phyloP scores from a whole-genome alignment of 2,329 filamentous ascomycete genomes.

The Diaporthe ampelina region DNA sequence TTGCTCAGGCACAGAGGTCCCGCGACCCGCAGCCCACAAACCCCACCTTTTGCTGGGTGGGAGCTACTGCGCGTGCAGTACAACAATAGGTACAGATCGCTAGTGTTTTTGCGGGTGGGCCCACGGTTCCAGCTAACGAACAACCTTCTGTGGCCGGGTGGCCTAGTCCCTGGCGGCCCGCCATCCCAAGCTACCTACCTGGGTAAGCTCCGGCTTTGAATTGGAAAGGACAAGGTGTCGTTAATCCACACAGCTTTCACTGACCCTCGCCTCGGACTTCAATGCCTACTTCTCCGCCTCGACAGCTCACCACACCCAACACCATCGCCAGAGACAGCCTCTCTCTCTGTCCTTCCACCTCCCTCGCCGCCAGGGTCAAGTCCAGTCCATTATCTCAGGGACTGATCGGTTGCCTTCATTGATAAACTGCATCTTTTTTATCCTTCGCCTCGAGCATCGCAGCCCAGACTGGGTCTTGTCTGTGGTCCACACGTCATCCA shows the following conservation, averaged over 20 bases:
- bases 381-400: not conserved
- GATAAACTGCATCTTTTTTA: conserved; percentile 23
- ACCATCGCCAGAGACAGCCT: conserved; percentile 25
- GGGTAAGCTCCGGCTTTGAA: conserved; percentile 23
- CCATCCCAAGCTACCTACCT: conserved; percentile 18
- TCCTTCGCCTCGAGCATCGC: conserved; percentile 25
- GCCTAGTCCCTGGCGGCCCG: conserved; percentile 24
- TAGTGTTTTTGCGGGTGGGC: conserved; percentile 22
- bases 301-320: conserved; percentile 19
- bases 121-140: conserved; percentile 16
- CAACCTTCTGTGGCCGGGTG: not conserved
- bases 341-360: conserved; percentile 30
- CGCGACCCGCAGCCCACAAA: conserved; percentile 13
- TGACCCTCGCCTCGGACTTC: conserved; percentile 16
- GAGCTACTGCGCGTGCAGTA: conserved; percentile 1
- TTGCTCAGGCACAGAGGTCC: not conserved
- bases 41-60: conserved; percentile 22
- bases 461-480: conserved; percentile 35
- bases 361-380: conserved; percentile 9
- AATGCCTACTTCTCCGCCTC: conserved; percentile 23
- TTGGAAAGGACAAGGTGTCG: conserved; percentile 35
- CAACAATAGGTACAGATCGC: conserved; percentile 8
- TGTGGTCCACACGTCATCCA: conserved; percentile 24
- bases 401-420: conserved; percentile 28
- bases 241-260: conserved; percentile 29